Evolutionary conservation across 306 rosid genomes (phyloP).

Genomic region (Quercus berberidifolia): DNA sequence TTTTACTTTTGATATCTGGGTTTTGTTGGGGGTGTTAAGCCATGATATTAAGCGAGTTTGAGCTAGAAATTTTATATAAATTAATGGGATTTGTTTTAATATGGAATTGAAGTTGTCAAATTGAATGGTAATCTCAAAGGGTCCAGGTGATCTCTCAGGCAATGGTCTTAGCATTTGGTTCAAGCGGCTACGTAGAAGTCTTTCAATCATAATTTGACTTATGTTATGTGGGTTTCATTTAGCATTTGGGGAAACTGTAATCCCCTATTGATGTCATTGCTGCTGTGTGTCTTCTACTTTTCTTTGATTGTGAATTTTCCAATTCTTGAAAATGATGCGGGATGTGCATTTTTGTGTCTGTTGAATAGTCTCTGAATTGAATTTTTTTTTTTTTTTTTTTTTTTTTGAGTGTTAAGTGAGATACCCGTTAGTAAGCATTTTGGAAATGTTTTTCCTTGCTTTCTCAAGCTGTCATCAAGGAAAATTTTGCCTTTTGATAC

Average conservation of each 20-base stretch:
- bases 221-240: too few species aligned
- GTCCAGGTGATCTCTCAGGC: too few species aligned
- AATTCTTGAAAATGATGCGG: neutral
- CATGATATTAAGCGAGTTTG: neutral
- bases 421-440: neutral
- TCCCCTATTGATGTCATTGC: too few species aligned
- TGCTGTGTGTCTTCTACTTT: too few species aligned
- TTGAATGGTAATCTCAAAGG: too few species aligned
- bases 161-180: too few species aligned
- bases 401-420: neutral
- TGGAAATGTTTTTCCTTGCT: neutral
- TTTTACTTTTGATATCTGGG: neutral
- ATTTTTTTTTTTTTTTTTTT: neutral
- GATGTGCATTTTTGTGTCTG: neutral
- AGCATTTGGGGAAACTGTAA: too few species aligned
- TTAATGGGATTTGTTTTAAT: too few species aligned
- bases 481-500: neutral
- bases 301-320: neutral
- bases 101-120: too few species aligned
- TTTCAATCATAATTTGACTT: too few species aligned
- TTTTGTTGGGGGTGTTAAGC: neutral
- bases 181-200: too few species aligned
- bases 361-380: neutral
- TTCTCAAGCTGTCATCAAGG: neutral
- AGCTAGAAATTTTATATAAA: neutral